These are phyloP conservation scores for Botrytis porri DNA, from an alignment of 2,329 filamentous ascomycete species.

Conservation along the genomic window DNA sequence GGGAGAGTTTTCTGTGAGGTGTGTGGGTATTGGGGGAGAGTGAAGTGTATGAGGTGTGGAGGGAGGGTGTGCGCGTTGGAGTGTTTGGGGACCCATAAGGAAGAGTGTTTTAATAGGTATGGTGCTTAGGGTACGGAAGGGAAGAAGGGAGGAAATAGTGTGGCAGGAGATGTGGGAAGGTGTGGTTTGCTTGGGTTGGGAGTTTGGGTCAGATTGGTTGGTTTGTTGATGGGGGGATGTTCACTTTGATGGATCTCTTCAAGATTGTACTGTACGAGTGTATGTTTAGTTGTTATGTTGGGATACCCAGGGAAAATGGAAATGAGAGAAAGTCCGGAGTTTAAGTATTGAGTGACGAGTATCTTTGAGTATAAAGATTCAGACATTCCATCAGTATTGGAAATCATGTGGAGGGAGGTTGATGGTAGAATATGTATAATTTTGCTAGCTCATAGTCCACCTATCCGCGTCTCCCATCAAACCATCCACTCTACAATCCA, in stretches of 20 bases:
- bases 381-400: background rate
- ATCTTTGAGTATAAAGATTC: background rate
- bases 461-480: background rate
- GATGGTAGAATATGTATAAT: background rate
- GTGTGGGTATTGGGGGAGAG: slow-evolving; percentile 78
- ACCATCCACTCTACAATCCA: no score
- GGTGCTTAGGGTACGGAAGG: slow-evolving; percentile 40
- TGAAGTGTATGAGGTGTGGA: slow-evolving; percentile 76
- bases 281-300: background rate
- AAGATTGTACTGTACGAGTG: background rate
- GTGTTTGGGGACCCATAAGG: slow-evolving; percentile 68
- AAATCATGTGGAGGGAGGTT: no score
- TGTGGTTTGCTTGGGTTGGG: no score
- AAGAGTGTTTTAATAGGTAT: slow-evolving; percentile 67
- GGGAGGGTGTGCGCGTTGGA: slow-evolving; percentile 73
- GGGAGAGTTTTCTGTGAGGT: slow-evolving; percentile 70
- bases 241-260: background rate
- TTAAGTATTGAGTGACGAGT: background rate
- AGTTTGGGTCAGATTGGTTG: no score
- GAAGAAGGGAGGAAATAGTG: background rate
- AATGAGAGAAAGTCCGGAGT: background rate
- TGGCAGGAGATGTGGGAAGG: no score
- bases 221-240: background rate
- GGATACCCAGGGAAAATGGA: background rate
- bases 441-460: background rate